Evolutionary conservation across 2,329 filamentous ascomycete species (phyloP).

Genomic region (Myriangium duriaei): DNA sequence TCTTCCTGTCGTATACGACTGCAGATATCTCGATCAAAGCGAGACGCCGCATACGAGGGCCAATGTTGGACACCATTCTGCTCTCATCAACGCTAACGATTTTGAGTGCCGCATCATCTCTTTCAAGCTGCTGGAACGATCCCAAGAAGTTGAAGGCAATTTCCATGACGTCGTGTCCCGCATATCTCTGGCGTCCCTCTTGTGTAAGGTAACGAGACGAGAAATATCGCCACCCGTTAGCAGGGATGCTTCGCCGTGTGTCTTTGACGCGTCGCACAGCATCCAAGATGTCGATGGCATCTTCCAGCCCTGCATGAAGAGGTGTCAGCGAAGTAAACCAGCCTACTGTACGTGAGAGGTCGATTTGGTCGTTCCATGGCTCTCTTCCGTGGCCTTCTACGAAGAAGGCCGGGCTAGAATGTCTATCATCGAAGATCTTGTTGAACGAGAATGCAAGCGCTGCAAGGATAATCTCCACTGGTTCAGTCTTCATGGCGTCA

Average conservation of each 20-base stretch:
- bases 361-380: conserved; percentile 32
- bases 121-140: neutral
- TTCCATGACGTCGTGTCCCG: neutral
- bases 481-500: conserved; percentile 17
- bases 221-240: neutral
- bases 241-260: neutral
- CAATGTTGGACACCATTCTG: neutral
- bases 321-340: conserved; percentile 38
- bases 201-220: neutral
- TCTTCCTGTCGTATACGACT: neutral
- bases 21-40: neutral
- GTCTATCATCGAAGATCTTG: conserved; percentile 25
- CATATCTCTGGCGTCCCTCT: neutral
- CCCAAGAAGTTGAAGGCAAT: neutral
- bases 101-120: neutral
- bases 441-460: conserved; percentile 20
- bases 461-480: conserved; percentile 35
- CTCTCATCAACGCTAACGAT: neutral
- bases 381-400: conserved; percentile 39
- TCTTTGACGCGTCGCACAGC: neutral
- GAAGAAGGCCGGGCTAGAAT: conserved; percentile 29
- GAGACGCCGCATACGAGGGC: neutral
- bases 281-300: conserved; percentile 11
- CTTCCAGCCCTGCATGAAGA: conserved; percentile 31
- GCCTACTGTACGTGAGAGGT: conserved; percentile 37